A percentile compares a stretch with the other conserved stretches of the same genome.
Conservation (phyloP, 2,329 filamentous ascomycete species). For the Neonectria hederae region DNA sequence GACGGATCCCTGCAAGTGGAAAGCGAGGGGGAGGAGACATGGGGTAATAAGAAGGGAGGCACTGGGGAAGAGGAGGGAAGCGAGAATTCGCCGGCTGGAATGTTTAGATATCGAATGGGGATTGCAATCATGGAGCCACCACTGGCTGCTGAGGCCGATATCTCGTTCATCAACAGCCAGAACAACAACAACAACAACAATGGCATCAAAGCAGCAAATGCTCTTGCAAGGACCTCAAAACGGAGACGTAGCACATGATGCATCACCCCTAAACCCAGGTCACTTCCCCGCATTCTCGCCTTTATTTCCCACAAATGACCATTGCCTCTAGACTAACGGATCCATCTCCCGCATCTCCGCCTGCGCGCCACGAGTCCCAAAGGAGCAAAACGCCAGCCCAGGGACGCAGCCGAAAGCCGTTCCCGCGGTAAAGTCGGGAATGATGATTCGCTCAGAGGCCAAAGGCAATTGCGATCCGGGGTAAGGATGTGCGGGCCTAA, state of each 20-base stretch:
- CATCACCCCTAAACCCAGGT: conserved; percentile 9
- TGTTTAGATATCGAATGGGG: not conserved
- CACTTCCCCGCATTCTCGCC: conserved; percentile 29
- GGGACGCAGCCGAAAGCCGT: not conserved
- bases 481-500: not conserved
- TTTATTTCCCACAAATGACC: conserved; percentile 33
- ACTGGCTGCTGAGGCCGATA: not conserved
- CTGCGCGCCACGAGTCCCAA: conserved; percentile 7
- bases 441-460: too few relatives aligned
- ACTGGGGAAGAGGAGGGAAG: not conserved
- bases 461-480: not conserved
- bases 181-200: not conserved
- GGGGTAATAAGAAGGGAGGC: not conserved
- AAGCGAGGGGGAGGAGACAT: not conserved
- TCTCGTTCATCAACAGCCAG: not conserved
- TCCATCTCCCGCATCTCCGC: conserved; percentile 27
- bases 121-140: not conserved
- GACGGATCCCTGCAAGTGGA: conserved; percentile 12
- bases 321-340: conserved; percentile 20
- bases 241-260: not conserved
- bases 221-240: not conserved
- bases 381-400: conserved; percentile 14
- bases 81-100: not conserved
- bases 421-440: conserved; percentile 29
- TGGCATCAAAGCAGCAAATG: not conserved